Evolutionary conservation across 345 rosid species (phyloP), one percentile per base, ranked within the genome.

Genomic region (Isatis tinctoria): DNA sequence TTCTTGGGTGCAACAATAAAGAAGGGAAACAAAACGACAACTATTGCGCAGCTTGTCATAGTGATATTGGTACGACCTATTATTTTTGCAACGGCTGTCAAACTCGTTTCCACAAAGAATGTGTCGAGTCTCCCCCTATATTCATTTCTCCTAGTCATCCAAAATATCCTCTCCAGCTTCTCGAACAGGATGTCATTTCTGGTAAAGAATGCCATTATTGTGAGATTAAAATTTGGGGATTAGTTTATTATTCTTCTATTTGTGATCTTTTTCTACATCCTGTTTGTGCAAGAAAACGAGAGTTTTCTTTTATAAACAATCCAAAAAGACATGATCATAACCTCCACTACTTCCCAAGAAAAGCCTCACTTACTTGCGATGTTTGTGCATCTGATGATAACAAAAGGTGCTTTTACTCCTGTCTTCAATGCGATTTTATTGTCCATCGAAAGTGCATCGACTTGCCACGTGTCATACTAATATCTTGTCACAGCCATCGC

Each of bases 291-390:
- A 35, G 4, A 8, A 65, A 35, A 5, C 58, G 11, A 65, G 11
- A 53, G 52, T 13, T 26, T 16, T 24, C 24, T 12, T 5, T 33
- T 8, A 35, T 65, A 35, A 10, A 48, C 22, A 48, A 49, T 48
- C 59, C 33, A 20, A 37, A 33, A 49, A 66, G 70, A 33, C 70
- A 66, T 49, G 32, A 66, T 13, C 70, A 66, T 48, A 66, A 13
- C 44, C 70, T 66, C 33, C 45, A 20, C 3, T 66, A 33, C n/a
- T 20, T 66, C 9, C 35, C 45, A 0, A 49, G 33, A 3, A 13
- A 20, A 18, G 40, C 59, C 0, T 11, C 12, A 20, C 1, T 49
- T 39, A 26, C 26, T 49, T 66, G 70, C 7, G 70, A 65, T 20
- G 59, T 65, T 5, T 48, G 70, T 35, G 59, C 45, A 26, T 33